A percentile compares a stretch with the other conserved stretches of the same genome.
phyloP scores from a whole-genome alignment of 177 flowering plant species.

The Tripterygium wilfordii region DNA sequence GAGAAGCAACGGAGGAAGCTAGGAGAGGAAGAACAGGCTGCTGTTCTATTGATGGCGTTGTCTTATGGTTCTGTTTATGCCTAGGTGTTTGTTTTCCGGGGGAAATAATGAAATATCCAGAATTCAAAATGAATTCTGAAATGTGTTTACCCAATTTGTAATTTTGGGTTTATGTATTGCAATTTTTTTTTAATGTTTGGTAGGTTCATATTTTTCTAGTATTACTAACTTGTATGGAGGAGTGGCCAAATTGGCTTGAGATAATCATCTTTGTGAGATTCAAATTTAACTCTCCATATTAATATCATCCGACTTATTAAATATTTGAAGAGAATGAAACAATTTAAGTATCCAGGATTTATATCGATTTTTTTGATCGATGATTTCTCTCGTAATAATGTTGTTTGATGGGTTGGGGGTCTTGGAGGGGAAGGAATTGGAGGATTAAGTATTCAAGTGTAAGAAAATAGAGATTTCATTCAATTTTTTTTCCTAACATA shows the following conservation, averaged over 20 bases:
- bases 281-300: too few species aligned
- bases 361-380: too few species aligned
- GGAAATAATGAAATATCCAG: neutral
- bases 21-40: constrained; percentile 52
- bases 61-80: constrained; percentile 45
- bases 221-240: too few species aligned
- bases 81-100: too few species aligned
- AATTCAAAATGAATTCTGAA: neutral
- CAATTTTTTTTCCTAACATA: constrained; percentile 7
- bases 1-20: constrained; percentile 30
- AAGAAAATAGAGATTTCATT: constrained; percentile 10
- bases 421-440: neutral
- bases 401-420: constrained; percentile 8
- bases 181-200: too few species aligned
- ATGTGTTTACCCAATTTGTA: constrained; percentile 1
- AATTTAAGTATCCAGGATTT: too few species aligned
- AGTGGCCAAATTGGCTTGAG: too few species aligned
- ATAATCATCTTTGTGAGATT: too few species aligned
- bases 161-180: neutral
- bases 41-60: constrained; percentile 42
- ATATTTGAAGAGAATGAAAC: too few species aligned
- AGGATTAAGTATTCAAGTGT: constrained; percentile 4
- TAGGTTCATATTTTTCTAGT: neutral
- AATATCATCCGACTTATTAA: too few species aligned
- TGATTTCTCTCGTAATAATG: constrained; percentile 2